Percentiles rank a stretch among this genome's conserved stretches.
These are phyloP conservation scores for Geotrichum cucujoidarum DNA, from an alignment of 1,139 yeast species.

Conservation along the genomic window DNA sequence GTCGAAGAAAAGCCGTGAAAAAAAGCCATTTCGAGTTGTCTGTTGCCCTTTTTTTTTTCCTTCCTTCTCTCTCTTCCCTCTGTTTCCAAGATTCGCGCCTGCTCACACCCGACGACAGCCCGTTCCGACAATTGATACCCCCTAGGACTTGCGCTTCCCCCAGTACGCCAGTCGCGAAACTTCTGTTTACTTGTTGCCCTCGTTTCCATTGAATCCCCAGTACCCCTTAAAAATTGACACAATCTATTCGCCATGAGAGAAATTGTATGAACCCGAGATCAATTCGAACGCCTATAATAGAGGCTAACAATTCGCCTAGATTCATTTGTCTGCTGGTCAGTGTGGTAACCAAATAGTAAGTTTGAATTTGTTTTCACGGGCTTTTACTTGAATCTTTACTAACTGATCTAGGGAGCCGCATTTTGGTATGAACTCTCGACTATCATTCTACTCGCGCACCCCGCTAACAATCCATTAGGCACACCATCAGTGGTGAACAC, in stretches of 20 bases:
- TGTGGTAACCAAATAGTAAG: constrained; percentile 92
- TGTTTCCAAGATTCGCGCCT: neutral
- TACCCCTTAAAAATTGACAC: too few relatives aligned
- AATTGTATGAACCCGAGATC: constrained; percentile 44
- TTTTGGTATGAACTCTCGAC: constrained; percentile 52
- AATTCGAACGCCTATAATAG: neutral
- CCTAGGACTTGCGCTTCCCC: too few relatives aligned
- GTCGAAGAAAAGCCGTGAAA: neutral
- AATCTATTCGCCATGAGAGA: constrained; percentile 53
- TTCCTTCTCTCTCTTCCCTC: neutral
- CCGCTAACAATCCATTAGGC: constrained; percentile 44
- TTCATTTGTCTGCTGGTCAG: constrained; percentile 88
- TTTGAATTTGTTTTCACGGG: constrained; percentile 25
- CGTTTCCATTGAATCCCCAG: too few relatives aligned
- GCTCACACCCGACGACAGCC: too few relatives aligned
- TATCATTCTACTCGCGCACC: too few relatives aligned
- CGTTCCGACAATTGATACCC: neutral
- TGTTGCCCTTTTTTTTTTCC: neutral
- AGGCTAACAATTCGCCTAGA: constrained; percentile 39
- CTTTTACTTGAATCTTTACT: neutral
- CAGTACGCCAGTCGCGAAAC: too few relatives aligned
- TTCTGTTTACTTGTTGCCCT: too few relatives aligned
- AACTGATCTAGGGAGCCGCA: constrained; percentile 64
- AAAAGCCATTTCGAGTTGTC: neutral
- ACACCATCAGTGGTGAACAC: constrained; percentile 94